Evolutionary conservation across 2,329 filamentous ascomycete genomes (phyloP), one percentile per base, ranked within the genome.

Genomic region (Ceratocystis lukuohia): DNA sequence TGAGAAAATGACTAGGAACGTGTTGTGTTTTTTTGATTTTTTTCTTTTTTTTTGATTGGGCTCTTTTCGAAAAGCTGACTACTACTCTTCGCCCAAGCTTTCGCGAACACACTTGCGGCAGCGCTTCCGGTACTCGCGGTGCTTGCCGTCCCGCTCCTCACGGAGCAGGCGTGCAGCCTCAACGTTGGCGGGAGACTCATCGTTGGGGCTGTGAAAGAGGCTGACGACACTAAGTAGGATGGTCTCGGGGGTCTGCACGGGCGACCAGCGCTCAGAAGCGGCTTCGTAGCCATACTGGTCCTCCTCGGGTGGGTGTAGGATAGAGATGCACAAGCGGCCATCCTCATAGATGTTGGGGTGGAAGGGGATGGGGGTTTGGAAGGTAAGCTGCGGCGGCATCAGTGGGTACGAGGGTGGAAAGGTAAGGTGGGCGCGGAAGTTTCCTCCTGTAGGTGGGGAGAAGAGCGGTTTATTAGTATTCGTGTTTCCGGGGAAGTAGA

Each of bases 281-380:
- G 84, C 83, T 76, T 99, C 94, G 78, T 99, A 99, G 65, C 93
- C 93, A 76, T 89, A 94, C 73, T 89, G 86, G 74, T 99, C 94
- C 73, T 96, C 92, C 77, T 90, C 92, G 3, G 94, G 93, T 12
- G 93, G 89, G 76, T 99, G 94, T 53, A 99, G 82, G 77, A 99
- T 99, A 56, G 89, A 95, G 75, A 99, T 97, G 81, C 94, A 99
- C 67, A 99, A 89, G 70, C 88, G 85, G 72, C 94, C 94, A 73
- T 84, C 85, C 6, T 84, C 79, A 78, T 96, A 97, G 74, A 99
- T 89, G 75, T 97, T 97, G 0, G 93, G 93, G 76, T 97, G 93
- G 81, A 94, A 97, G 2, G 84, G 84, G 69, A 96, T 85, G 1
- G 92, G 89, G 0, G 81, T 81, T 72, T 91, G 84, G 77, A 97